Conservation (phyloP, 2,329 filamentous ascomycete species). For the Alternaria triticina region DNA sequence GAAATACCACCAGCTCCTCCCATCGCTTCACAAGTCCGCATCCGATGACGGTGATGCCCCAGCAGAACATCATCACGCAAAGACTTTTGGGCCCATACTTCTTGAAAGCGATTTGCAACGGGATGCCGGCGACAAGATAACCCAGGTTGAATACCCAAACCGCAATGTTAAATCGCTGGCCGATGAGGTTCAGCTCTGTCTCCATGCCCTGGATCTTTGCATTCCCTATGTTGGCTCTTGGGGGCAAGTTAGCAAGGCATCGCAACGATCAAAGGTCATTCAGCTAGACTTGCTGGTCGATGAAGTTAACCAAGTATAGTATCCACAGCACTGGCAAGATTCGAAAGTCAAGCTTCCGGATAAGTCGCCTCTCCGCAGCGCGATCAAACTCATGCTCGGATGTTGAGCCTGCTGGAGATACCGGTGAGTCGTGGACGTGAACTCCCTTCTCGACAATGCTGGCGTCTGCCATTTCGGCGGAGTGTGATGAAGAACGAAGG, state of each 20-base stretch:
- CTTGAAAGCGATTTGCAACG: constrained; percentile 44
- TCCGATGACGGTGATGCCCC: constrained; percentile 44
- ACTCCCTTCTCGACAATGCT: constrained; percentile 17
- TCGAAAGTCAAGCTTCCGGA: constrained; percentile 40
- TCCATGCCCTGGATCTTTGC: constrained; percentile 48
- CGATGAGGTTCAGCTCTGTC: constrained; percentile 42
- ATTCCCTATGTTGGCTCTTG: constrained; percentile 39
- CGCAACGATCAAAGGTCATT: neutral
- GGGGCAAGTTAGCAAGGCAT: neutral
- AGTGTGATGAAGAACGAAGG: neutral
- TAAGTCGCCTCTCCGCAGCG: constrained; percentile 30
- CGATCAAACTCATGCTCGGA: constrained; percentile 26
- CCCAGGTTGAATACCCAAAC: constrained; percentile 49
- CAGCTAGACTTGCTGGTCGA: constrained; percentile 30
- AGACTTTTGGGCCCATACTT: constrained; percentile 42
- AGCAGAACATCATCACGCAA: constrained; percentile 43
- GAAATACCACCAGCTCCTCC: constrained; percentile 36
- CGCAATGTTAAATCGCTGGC: constrained; percentile 47
- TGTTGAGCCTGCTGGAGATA: constrained; percentile 13
- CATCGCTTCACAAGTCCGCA: constrained; percentile 38
- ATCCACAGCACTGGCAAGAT: constrained; percentile 42
- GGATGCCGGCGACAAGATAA: constrained; percentile 46
- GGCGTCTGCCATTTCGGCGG: constrained; percentile 4
- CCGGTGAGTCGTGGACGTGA: constrained; percentile 1
- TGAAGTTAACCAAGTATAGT: constrained; percentile 43